Conservation (phyloP, 495 filamentous ascomycete species). For the Penicillium cosmopolitanum region DNA sequence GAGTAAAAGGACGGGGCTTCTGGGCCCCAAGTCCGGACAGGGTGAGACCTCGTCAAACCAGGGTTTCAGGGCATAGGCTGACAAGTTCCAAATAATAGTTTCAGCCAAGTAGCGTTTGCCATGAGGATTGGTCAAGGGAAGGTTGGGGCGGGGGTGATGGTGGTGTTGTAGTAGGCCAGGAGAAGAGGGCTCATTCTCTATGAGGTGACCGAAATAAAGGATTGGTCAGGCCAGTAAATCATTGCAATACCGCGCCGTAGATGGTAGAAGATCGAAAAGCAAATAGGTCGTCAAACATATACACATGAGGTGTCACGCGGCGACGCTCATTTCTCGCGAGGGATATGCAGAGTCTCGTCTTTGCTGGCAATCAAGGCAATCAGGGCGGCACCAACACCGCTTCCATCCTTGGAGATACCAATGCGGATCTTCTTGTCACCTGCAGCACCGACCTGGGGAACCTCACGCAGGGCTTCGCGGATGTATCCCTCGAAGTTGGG, state of each 20-base stretch:
- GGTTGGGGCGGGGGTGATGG: neutral
- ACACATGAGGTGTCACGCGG: neutral
- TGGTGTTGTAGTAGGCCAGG: neutral
- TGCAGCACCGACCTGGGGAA: slow-evolving; percentile 69
- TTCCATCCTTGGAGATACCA: slow-evolving; percentile 92
- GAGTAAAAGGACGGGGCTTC: slow-evolving; percentile 9
- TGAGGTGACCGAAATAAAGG: neutral
- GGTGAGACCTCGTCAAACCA: slow-evolving; percentile 1
- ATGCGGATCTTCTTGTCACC: slow-evolving; percentile 84
- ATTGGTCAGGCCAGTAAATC: neutral
- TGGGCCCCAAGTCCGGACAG: slow-evolving; percentile 7
- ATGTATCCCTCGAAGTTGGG: slow-evolving; percentile 82
- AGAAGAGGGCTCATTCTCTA: neutral
- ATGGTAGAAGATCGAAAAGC: slow-evolving; percentile 7
- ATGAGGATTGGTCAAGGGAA: neutral
- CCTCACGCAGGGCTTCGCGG: slow-evolving; percentile 69
- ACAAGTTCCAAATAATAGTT: slow-evolving; percentile 12
- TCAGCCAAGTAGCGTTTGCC: slow-evolving; percentile 14
- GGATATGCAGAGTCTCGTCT: slow-evolving; percentile 29
- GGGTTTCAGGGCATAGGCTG: slow-evolving; percentile 1
- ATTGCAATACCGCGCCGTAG: neutral
- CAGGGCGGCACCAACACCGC: slow-evolving; percentile 86
- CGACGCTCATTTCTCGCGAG: slow-evolving; percentile 16
- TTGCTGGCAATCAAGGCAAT: slow-evolving; percentile 76
- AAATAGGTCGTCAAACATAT: slow-evolving; percentile 10